Evolutionary conservation across 1,139 yeast species (phyloP), one percentile per base, ranked within the genome.

Genomic region (Scheffersomyces cryptocercus): DNA sequence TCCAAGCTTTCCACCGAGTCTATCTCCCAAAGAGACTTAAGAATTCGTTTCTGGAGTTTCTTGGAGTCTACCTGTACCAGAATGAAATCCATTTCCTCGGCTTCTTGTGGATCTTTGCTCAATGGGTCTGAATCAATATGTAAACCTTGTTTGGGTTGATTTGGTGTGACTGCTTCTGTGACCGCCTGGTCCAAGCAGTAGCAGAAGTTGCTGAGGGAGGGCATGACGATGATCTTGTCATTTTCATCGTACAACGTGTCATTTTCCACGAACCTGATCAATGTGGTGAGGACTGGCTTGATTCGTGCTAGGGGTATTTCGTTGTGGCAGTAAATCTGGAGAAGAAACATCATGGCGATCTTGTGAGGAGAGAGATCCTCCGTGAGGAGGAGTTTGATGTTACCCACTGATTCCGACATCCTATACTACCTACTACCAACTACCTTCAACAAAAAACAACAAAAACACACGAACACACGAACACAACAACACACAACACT

Each of bases 341-440:
- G 51, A 9, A 63, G 49, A 14, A 60, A 48, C 8, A 67, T 49
- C 1, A 68, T 45, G 9, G 70, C 65, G 7, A 70, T 56, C 38
- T 64, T 67, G 38, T 65, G 69, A 3, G 75, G 74, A 14, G 72
- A 65, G 11, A 70, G 49, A 44, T 65, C 71, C 43, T 68, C 73
- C 3, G 70, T 59, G 24, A 67, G 49, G 2, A 61, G 51, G 28
- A 59, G 50, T 39, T 47, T 44, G 38, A 43, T 38, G 29, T 35
- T 14, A 14, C 24, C 20, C 10, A 11, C 30, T 20, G 26, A 20
- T 20, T 20, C 26, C 26, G 26, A 5, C 26, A 20, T 20, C 26
- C 26, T 20, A 5, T 20, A 13, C 14, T 13, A 13, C 13, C 13
- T 13, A 13, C 13, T 13, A 13, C 14, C 14, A 13, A 13, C 14